phyloP scores from a whole-genome alignment of 345 rosid genomes.

The Passiflora organensis region DNA sequence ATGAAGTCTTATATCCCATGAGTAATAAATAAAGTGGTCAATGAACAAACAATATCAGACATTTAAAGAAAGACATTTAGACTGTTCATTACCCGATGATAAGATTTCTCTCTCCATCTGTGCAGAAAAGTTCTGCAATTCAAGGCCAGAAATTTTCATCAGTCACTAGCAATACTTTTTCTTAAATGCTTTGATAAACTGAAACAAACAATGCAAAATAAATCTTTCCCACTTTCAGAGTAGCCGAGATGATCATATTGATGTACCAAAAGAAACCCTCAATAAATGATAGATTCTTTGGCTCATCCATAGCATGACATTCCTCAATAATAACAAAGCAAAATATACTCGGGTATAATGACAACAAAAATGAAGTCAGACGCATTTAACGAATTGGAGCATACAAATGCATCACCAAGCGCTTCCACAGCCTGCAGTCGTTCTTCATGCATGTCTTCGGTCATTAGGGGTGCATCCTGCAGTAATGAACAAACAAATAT shows the following conservation, averaged over 20 bases:
- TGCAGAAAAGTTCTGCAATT: constrained; percentile 87
- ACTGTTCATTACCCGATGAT: constrained; percentile 54
- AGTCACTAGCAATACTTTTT: constrained; percentile 12
- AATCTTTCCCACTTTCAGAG: not conserved
- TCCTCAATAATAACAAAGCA: too few species aligned
- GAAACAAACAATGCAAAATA: constrained; percentile 2
- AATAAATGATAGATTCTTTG: not conserved
- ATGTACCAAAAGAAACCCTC: not conserved
- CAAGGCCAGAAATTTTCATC: constrained; percentile 13
- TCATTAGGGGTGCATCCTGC: constrained; percentile 89
- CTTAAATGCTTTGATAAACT: not conserved
- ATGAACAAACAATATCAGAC: not conserved
- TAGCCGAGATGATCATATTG: not conserved
- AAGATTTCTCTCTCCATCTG: constrained; percentile 88
- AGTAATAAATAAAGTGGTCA: constrained; percentile 1
- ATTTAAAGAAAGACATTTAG: constrained; percentile 6
- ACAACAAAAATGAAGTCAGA: constrained; percentile 8
- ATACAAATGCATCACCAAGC: constrained; percentile 76
- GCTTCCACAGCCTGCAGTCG: constrained; percentile 87
- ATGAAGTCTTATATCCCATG: not conserved
- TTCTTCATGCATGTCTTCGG: constrained; percentile 99
- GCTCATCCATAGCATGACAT: constrained; percentile 2
- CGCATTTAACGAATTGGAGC: constrained; percentile 30
- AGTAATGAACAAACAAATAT: constrained; percentile 13
- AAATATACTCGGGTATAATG: too few species aligned